These are phyloP conservation scores for Alternaria hordeiaustralica DNA, from an alignment of 2,329 filamentous ascomycete species.

Conservation along the genomic window DNA sequence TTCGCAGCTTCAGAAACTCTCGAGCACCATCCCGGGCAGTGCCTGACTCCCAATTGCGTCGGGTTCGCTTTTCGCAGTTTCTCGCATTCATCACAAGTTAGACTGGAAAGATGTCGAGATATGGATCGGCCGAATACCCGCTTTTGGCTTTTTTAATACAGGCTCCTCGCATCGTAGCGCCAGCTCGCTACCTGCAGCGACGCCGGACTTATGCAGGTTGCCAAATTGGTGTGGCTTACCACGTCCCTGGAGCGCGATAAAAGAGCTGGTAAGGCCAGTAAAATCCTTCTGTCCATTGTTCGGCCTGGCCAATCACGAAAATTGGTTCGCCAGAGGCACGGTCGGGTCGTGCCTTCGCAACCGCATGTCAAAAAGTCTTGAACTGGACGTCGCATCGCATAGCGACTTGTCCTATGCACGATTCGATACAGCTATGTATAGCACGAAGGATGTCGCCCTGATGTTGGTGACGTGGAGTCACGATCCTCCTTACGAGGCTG, in stretches of 20 bases:
- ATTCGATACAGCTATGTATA: neutral
- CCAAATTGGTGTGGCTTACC: constrained; percentile 9
- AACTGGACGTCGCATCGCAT: neutral
- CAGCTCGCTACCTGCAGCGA: constrained; percentile 9
- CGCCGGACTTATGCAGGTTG: constrained; percentile 17
- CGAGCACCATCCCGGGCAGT: neutral
- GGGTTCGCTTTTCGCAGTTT: neutral
- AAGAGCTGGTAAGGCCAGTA: constrained; percentile 3
- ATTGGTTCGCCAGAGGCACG: constrained; percentile 3
- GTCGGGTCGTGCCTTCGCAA: neutral
- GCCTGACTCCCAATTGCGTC: neutral
- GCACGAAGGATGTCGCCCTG: neutral
- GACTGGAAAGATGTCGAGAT: constrained; percentile 1
- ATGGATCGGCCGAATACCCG: constrained; percentile 9
- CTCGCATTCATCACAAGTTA: neutral
- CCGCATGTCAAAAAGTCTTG: neutral
- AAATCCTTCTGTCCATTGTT: constrained; percentile 3
- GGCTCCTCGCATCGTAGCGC: constrained; percentile 7
- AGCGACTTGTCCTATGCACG: neutral
- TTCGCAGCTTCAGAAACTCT: neutral
- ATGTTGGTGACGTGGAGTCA: neutral
- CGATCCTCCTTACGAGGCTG: constrained; percentile 6
- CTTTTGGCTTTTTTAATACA: constrained; percentile 13
- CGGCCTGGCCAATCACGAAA: constrained; percentile 2
- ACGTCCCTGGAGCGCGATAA: neutral